phyloP scores from a whole-genome alignment of 148 eudicot species.

The Rhododendron henanense region DNA sequence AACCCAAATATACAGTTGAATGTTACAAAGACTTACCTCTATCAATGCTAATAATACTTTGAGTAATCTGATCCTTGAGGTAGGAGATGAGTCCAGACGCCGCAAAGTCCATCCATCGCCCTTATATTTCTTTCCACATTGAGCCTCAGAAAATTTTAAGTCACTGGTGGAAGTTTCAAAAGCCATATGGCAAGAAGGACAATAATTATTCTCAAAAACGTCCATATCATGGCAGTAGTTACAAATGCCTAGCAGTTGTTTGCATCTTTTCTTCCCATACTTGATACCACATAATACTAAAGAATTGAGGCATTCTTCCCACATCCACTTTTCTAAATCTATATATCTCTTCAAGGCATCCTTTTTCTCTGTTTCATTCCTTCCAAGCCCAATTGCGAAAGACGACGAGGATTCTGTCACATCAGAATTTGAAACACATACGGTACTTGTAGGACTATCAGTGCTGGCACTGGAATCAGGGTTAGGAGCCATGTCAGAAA shows the following conservation, averaged over 20 bases:
- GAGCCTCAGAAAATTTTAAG: conserved; percentile 32
- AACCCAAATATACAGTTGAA: neutral
- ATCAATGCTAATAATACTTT: conserved; percentile 54
- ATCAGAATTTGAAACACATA: conserved; percentile 29
- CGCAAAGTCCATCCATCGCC: conserved; percentile 23
- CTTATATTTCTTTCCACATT: conserved; percentile 41
- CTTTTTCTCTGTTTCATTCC: conserved; percentile 39
- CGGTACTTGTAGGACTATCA: conserved; percentile 39
- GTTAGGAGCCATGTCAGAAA: conserved; percentile 24
- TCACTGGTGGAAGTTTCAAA: conserved; percentile 17
- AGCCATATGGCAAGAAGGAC: conserved; percentile 52
- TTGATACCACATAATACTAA: conserved; percentile 46
- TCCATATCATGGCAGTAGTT: conserved; percentile 45
- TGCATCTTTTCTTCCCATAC: conserved; percentile 49
- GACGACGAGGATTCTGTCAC: conserved; percentile 43
- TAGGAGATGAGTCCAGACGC: conserved; percentile 28
- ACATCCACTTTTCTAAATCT: conserved; percentile 73
- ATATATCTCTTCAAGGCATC: conserved; percentile 44
- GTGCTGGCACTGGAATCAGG: conserved; percentile 26
- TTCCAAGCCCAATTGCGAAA: conserved; percentile 49
- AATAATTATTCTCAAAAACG: conserved; percentile 47
- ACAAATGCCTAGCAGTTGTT: conserved; percentile 48
- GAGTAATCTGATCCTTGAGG: conserved; percentile 60
- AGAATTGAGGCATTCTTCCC: conserved; percentile 60
- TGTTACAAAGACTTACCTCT: conserved; percentile 41